These are phyloP conservation scores for Xenoacremonium recifei DNA, from an alignment of 2,329 filamentous ascomycete species.

Conservation along the genomic window DNA sequence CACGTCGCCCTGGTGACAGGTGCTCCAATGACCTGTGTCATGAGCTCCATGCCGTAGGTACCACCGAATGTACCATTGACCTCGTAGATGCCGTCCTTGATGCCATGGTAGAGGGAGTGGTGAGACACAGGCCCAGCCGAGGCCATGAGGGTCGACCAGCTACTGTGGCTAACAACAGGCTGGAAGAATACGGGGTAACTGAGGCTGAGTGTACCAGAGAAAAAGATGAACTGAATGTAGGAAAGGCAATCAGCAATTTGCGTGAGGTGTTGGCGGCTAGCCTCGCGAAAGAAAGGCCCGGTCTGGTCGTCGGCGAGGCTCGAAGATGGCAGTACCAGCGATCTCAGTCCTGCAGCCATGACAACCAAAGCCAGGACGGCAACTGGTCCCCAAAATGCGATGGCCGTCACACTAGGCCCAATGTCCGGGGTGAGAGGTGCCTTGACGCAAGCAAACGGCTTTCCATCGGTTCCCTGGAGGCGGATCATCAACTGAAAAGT, in stretches of 20 bases:
- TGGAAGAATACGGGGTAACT: conserved; percentile 74
- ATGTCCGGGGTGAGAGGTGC: conserved; percentile 18
- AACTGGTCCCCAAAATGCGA: conserved; percentile 15
- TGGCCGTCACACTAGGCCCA: conserved; percentile 1
- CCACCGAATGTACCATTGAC: conserved; percentile 62
- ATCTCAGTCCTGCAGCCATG: conserved; percentile 14
- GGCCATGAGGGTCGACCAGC: conserved; percentile 69
- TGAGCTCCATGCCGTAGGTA: conserved; percentile 57
- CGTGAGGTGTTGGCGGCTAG: conserved; percentile 15
- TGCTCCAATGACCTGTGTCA: conserved; percentile 69
- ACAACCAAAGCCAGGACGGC: conserved; percentile 12
- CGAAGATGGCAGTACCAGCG: conserved; percentile 11
- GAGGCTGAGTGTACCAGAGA: conserved; percentile 68
- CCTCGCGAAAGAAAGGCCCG: neutral
- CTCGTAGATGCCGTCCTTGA: conserved; percentile 59
- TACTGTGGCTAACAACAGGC: conserved; percentile 63
- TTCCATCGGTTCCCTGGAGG: conserved; percentile 14
- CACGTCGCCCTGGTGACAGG: conserved; percentile 61
- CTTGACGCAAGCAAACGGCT: conserved; percentile 12
- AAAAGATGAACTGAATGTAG: conserved; percentile 73
- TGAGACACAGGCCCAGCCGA: conserved; percentile 25
- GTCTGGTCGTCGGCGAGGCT: conserved; percentile 11
- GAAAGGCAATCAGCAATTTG: conserved; percentile 58
- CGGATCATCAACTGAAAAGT: conserved; percentile 16
- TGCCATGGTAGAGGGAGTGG: conserved; percentile 23